phyloP scores from a whole-genome alignment of 208 protist species.

The Leishmania major region DNA sequence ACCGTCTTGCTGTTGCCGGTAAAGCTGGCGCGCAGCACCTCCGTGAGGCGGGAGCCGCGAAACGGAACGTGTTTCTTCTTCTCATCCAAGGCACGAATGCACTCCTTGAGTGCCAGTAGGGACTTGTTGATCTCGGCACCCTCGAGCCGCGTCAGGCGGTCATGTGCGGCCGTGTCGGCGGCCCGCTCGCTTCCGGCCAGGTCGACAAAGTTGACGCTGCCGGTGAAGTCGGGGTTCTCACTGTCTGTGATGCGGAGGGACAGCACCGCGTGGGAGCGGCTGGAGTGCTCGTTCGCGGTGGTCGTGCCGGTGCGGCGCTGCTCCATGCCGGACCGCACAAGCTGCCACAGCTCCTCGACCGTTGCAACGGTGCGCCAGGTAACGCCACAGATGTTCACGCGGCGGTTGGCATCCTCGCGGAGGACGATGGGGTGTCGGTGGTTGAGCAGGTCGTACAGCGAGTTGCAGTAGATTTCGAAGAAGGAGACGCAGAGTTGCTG shows the following conservation, averaged over 20 bases:
- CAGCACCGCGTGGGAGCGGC: slow-evolving; percentile 90
- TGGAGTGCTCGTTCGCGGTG: slow-evolving; percentile 87
- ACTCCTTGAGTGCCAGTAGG: slow-evolving; percentile 98
- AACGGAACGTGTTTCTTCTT: slow-evolving; percentile 95
- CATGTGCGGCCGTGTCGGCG: slow-evolving; percentile 89
- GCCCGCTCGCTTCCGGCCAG: slow-evolving; percentile 97
- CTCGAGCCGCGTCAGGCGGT: slow-evolving; percentile 94
- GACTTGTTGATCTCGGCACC: slow-evolving; percentile 99
- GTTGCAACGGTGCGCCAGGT: slow-evolving; percentile 67
- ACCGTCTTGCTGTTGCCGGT: slow-evolving; percentile 94
- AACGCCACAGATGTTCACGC: slow-evolving; percentile 92
- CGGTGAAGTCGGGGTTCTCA: slow-evolving; percentile 59
- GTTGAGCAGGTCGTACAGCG: slow-evolving; percentile 95
- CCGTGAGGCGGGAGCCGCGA: slow-evolving; percentile 96
- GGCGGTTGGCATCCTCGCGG: slow-evolving; percentile 90
- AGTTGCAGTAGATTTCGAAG: slow-evolving; percentile 97
- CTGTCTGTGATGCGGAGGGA: slow-evolving; percentile 51
- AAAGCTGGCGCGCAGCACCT: slow-evolving; percentile 96
- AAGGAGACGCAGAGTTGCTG: slow-evolving; percentile 76
- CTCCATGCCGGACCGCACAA: slow-evolving; percentile 84
- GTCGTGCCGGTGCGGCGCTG: slow-evolving; percentile 88
- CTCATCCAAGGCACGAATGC: slow-evolving; percentile 96
- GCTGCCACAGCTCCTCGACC: slow-evolving; percentile 60
- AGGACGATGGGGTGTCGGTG: slow-evolving; percentile 81
- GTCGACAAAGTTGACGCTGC: slow-evolving; percentile 96